These are phyloP conservation scores for Fusarium udum DNA, from an alignment of 2,329 filamentous ascomycete genomes.

Conservation along the genomic window DNA sequence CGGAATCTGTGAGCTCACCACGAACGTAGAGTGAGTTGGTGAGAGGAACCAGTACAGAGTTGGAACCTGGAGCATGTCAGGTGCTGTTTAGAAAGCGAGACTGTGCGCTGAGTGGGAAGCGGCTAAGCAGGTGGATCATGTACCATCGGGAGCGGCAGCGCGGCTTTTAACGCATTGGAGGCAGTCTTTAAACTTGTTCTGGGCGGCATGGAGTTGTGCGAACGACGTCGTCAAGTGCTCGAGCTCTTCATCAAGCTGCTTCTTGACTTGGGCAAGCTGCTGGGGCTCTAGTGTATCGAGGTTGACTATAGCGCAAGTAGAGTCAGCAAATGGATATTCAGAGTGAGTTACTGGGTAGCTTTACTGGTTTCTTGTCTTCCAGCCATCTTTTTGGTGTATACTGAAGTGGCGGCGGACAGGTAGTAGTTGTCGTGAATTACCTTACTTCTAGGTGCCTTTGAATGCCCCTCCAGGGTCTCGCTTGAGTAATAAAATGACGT, in stretches of 20 bases:
- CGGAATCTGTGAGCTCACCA: constrained; percentile 77
- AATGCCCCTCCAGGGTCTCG: constrained; percentile 41
- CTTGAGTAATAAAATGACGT: constrained; percentile 46
- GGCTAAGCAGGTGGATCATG: background rate
- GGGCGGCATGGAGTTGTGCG: constrained; percentile 86
- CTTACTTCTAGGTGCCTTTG: constrained; percentile 13
- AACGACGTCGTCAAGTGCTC: constrained; percentile 93
- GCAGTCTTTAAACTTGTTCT: constrained; percentile 92
- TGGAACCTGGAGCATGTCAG: constrained; percentile 45
- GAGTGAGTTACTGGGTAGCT: background rate
- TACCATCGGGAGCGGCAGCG: constrained; percentile 46
- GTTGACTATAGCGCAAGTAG: constrained; percentile 55
- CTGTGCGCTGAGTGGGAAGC: background rate
- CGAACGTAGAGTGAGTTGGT: constrained; percentile 96
- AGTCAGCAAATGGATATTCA: background rate
- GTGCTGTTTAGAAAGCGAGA: background rate
- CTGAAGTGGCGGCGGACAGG: constrained; percentile 8
- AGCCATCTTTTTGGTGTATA: constrained; percentile 43
- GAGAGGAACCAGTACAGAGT: constrained; percentile 85
- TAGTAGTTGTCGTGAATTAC: constrained; percentile 9
- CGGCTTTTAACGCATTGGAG: constrained; percentile 74
- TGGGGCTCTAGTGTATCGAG: constrained; percentile 81
- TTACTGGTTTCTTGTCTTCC: constrained; percentile 49
- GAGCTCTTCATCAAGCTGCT: constrained; percentile 94
- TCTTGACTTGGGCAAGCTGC: constrained; percentile 91